Conservation (phyloP, 208 protist genomes). For the Leishmania arabica region DNA sequence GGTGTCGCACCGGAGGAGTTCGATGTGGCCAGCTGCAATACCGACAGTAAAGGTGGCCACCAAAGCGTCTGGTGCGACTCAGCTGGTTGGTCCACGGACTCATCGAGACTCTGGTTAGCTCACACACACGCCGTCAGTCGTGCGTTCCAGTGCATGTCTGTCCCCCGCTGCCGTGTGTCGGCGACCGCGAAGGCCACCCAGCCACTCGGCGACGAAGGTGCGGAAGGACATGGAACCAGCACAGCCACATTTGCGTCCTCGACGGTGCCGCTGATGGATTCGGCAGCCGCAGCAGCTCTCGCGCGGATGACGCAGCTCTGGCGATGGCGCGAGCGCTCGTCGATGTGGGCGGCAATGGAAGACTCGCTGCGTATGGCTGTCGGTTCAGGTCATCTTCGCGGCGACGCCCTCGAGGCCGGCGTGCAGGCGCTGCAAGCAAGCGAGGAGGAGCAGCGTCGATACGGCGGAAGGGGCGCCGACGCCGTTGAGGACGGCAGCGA, state of each 20-base stretch:
- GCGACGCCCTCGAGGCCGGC: constrained; percentile 49
- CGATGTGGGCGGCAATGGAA: constrained; percentile 43
- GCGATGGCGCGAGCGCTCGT: constrained; percentile 23
- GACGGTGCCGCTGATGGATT: not conserved
- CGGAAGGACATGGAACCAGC: not conserved
- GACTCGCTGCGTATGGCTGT: constrained; percentile 37
- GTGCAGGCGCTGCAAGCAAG: constrained; percentile 40
- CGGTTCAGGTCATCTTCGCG: constrained; percentile 39
- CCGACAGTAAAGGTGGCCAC: not conserved
- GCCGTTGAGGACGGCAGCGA: not conserved
- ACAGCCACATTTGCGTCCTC: not conserved
- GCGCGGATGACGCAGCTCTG: constrained; percentile 19
- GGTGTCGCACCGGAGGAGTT: not conserved
- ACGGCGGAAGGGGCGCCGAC: constrained; percentile 8
- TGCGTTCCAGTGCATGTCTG: constrained; percentile 4
- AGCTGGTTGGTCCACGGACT: constrained; percentile 17
- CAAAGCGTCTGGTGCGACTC: not conserved
- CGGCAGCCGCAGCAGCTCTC: constrained; percentile 2
- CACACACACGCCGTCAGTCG: constrained; percentile 33
- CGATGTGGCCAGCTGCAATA: not conserved
- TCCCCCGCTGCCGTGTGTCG: not conserved
- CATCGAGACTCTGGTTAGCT: constrained; percentile 23
- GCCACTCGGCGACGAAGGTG: not conserved
- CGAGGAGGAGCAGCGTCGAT: constrained; percentile 25
- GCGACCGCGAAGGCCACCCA: not conserved